Evolutionary conservation across 2,329 filamentous ascomycete species (phyloP).

Genomic region (Alternaria alternata): DNA sequence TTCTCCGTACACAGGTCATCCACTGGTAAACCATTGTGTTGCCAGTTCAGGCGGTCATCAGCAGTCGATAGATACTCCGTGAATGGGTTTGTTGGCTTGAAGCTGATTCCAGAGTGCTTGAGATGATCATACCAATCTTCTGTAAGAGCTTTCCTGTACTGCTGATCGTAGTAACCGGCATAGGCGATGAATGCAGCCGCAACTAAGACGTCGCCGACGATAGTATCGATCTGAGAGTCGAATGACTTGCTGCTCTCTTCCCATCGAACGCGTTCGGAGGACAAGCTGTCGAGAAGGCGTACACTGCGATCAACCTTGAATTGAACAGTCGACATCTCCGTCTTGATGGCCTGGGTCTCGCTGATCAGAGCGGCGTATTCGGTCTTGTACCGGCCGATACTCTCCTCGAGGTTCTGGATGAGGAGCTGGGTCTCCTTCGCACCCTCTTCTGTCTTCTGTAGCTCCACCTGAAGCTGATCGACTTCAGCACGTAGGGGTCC

Average conservation of each 20-base stretch:
- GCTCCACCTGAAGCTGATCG: slow-evolving; percentile 82
- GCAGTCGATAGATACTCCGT: slow-evolving; percentile 97
- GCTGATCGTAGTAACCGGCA: slow-evolving; percentile 95
- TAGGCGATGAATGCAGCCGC: slow-evolving; percentile 98
- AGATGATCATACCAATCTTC: slow-evolving; percentile 98
- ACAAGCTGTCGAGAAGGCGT: slow-evolving; percentile 89
- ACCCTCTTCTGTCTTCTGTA: slow-evolving; percentile 90
- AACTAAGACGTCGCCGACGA: slow-evolving; percentile 93
- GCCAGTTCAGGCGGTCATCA: slow-evolving; percentile 94
- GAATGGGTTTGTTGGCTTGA: slow-evolving; percentile 91
- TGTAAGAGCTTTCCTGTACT: slow-evolving; percentile 96
- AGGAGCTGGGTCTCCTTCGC: slow-evolving; percentile 91
- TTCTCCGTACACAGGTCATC: slow-evolving; percentile 99
- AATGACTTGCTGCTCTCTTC: slow-evolving; percentile 98
- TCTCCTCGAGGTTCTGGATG: slow-evolving; percentile 82
- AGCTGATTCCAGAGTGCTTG: slow-evolving; percentile 88
- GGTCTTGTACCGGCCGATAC: slow-evolving; percentile 93
- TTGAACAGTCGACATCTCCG: slow-evolving; percentile 94
- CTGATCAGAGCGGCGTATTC: slow-evolving; percentile 97
- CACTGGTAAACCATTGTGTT: slow-evolving; percentile 89
- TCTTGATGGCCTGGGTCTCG: slow-evolving; percentile 96
- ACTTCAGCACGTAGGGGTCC: slow-evolving; percentile 94
- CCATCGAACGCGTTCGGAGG: slow-evolving; percentile 92
- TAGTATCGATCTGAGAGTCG: slow-evolving; percentile 94
- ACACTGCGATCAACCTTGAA: slow-evolving; percentile 98